Conservation (phyloP, 805 yeast genomes). For the Monosporozyma servazzii region DNA sequence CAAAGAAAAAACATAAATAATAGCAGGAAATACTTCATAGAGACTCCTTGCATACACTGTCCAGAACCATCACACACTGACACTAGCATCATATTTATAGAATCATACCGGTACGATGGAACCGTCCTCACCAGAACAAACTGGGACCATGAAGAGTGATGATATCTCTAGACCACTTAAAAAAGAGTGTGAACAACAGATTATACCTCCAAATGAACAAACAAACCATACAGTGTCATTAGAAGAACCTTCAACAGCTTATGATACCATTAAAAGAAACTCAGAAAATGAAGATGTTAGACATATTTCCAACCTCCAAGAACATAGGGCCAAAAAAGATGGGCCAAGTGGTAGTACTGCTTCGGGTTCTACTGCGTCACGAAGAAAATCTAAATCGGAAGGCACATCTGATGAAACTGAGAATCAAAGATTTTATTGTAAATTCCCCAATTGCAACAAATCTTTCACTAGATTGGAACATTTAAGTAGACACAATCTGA, state of each 20-base stretch:
- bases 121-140: neutral
- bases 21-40: neutral
- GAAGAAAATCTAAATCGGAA: neutral
- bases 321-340: neutral
- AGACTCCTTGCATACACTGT: neutral
- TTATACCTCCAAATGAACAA: neutral
- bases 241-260: neutral
- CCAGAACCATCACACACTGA: neutral
- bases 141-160: neutral
- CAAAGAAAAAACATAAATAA: neutral
- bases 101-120: neutral
- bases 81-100: neutral
- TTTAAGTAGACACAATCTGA: slow-evolving; percentile 50
- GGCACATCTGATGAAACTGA: neutral
- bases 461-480: slow-evolving; percentile 53
- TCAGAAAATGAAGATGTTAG: neutral
- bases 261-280: neutral
- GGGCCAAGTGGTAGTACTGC: neutral
- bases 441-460: slow-evolving; percentile 44
- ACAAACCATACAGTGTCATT: neutral
- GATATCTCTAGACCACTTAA: neutral
- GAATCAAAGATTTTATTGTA: slow-evolving; percentile 31
- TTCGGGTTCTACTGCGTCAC: neutral
- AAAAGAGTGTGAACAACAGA: neutral
- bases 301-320: neutral